These are phyloP conservation scores for Teratosphaeria pseudoeucalypti DNA, from an alignment of 2,329 filamentous ascomycete genomes.

Conservation along the genomic window DNA sequence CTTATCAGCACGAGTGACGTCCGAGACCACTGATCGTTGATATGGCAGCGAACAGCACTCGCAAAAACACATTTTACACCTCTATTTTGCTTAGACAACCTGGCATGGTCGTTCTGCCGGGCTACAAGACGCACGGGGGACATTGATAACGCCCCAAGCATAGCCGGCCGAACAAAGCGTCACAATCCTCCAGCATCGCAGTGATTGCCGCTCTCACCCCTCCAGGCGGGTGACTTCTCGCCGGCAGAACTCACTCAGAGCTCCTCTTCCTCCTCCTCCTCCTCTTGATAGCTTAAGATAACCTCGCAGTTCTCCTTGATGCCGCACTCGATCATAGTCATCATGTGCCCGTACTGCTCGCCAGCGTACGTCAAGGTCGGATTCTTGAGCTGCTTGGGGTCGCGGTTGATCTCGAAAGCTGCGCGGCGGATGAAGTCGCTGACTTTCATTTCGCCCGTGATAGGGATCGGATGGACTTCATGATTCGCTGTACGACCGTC, in stretches of 20 bases:
- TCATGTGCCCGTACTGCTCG: neutral
- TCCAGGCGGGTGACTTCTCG: neutral
- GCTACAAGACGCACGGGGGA: too few relatives aligned
- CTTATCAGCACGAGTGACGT: too few relatives aligned
- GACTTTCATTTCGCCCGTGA: neutral
- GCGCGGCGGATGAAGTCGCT: conserved; percentile 2
- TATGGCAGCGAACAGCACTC: too few relatives aligned
- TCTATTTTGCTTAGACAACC: too few relatives aligned
- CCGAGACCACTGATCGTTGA: too few relatives aligned
- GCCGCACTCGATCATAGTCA: conserved; percentile 4
- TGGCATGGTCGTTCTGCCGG: too few relatives aligned
- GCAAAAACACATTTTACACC: too few relatives aligned
- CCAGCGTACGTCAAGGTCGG: conserved; percentile 2
- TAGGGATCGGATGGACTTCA: neutral
- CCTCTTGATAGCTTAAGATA: neutral
- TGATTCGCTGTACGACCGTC: conserved; percentile 1
- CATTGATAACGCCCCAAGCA: too few relatives aligned
- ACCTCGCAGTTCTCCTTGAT: neutral
- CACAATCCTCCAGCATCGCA: too few relatives aligned
- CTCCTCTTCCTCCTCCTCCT: neutral
- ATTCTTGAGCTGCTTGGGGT: neutral
- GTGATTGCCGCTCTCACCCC: neutral
- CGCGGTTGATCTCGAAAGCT: neutral
- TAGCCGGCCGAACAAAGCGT: too few relatives aligned
- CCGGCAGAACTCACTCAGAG: neutral